Evolutionary conservation across 306 rosid genomes (phyloP), one percentile per base, ranked within the genome.

Genomic region (Fagus crenata): DNA sequence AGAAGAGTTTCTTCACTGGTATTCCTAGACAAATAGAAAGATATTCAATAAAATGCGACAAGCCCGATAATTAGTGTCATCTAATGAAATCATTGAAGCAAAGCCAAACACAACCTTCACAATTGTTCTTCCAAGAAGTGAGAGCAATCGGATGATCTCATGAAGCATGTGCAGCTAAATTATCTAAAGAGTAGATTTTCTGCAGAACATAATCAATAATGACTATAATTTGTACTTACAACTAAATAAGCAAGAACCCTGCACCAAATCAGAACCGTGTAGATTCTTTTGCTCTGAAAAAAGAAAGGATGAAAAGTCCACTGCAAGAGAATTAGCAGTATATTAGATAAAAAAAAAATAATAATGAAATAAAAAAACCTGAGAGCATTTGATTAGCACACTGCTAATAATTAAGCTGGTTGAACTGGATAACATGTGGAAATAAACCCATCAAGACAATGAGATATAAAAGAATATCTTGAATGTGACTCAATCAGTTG

Each of bases 221-320:
- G 53, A 35, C 39, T 51, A 49, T 13, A 71, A 36, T 54, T 31
- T 40, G 8, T 75, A 84, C 89, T 87, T 83, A 85, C 91, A 35
- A 71, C 76, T 76, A 87, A 73, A 78, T 80, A 87, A 41, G 87
- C 87, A 61, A 87, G 85, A 58, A 87, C 82, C 80, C 91, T 81
- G 84, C 89, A 83, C 91, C 91, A 87, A 13, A 87, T 63, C 74
- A 82, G 86, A 77, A 85, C 91, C 4, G 91, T 87, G 71, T 82
- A 85, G 39, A 85, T 80, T 69, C 75, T 85, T 81, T 83, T 87
- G 76, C 80, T 80, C 80, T 85, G 81, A 69, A 83, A 72, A 75
- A 87, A 72, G 80, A 85, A 87, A 53, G 91, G 91, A 49, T 85
- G 85, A 55, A 87, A 82, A 28, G 89, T 85, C 91, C 89, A 87